phyloP scores from a whole-genome alignment of 148 eudicot genomes.

The Silene uniflora region DNA sequence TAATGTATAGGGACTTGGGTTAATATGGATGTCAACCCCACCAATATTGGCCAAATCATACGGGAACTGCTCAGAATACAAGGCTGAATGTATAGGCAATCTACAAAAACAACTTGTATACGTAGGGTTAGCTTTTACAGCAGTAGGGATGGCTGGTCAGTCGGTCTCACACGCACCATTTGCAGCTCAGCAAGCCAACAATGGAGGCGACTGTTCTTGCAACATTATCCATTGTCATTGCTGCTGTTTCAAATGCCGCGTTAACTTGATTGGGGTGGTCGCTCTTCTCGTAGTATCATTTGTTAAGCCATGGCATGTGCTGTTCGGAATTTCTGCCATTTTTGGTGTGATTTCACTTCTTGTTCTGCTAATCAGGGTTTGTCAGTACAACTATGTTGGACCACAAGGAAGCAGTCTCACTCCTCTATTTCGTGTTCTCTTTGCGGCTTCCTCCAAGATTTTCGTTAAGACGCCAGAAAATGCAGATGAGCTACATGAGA shows the following conservation, averaged over 20 bases:
- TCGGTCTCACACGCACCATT: constrained; percentile 3
- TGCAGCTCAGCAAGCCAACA: constrained; percentile 19
- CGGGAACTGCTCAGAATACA: no score
- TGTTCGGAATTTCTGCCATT: constrained; percentile 50
- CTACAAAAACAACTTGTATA: no score
- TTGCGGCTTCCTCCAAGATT: constrained; percentile 36
- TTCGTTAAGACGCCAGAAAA: constrained; percentile 19
- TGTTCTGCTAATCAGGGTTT: constrained; percentile 30
- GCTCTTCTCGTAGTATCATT: constrained; percentile 37
- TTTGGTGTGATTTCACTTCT: constrained; percentile 29
- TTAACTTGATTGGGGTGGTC: constrained; percentile 17
- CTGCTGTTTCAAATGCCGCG: not conserved
- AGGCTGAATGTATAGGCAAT: no score
- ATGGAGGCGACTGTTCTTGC: not conserved
- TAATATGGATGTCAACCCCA: no score
- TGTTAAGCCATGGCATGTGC: constrained; percentile 42
- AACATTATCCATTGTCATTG: not conserved
- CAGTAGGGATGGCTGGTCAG: no score
- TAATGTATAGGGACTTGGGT: no score
- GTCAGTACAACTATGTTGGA: constrained; percentile 9
- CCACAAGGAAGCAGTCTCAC: constrained; percentile 48
- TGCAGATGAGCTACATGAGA: constrained; percentile 21
- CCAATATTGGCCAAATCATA: no score
- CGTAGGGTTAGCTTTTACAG: no score
- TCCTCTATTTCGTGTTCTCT: constrained; percentile 35